Conservation (phyloP, 306 rosid species). For the Quercus variabilis region DNA sequence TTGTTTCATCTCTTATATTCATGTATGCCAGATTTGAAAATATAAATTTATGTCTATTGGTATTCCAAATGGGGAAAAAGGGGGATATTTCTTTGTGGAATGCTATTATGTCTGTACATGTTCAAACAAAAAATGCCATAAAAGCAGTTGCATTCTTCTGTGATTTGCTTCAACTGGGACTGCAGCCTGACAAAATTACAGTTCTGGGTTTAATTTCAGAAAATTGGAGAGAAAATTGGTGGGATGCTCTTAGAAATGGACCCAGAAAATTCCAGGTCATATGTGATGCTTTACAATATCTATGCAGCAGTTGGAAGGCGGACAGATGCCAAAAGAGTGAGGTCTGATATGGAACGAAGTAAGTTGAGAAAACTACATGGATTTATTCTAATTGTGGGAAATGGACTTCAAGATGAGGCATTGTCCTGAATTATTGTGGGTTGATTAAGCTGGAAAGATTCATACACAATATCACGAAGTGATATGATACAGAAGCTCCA, state of each 20-base stretch:
- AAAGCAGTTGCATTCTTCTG: slow-evolving; percentile 13
- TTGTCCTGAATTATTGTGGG: background rate
- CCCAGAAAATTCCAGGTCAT: slow-evolving; percentile 18
- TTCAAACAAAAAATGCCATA: slow-evolving; percentile 9
- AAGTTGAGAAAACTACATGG: slow-evolving; percentile 21
- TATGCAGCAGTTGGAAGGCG: slow-evolving; percentile 35
- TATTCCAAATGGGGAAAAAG: slow-evolving; percentile 19
- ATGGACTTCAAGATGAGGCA: background rate
- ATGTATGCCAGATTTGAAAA: slow-evolving; percentile 34
- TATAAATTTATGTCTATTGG: slow-evolving; percentile 3
- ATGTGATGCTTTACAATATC: slow-evolving; percentile 30
- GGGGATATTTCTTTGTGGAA: slow-evolving; percentile 37
- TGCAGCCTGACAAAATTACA: slow-evolving; percentile 30
- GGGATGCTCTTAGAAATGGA: slow-evolving; percentile 20
- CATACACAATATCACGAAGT: background rate
- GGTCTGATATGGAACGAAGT: slow-evolving; percentile 28
- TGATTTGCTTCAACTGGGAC: slow-evolving; percentile 20
- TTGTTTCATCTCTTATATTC: slow-evolving; percentile 29
- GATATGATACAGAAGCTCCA: background rate
- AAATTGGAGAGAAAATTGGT: slow-evolving; percentile 23
- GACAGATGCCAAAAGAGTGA: slow-evolving; percentile 26
- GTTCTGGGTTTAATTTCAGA: slow-evolving; percentile 24
- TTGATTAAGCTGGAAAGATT: background rate
- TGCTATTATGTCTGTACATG: slow-evolving; percentile 18
- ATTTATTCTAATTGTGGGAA: slow-evolving; percentile 8